These are phyloP conservation scores for Croton setiger DNA, from an alignment of 441 rosid species.

Conservation along the genomic window DNA sequence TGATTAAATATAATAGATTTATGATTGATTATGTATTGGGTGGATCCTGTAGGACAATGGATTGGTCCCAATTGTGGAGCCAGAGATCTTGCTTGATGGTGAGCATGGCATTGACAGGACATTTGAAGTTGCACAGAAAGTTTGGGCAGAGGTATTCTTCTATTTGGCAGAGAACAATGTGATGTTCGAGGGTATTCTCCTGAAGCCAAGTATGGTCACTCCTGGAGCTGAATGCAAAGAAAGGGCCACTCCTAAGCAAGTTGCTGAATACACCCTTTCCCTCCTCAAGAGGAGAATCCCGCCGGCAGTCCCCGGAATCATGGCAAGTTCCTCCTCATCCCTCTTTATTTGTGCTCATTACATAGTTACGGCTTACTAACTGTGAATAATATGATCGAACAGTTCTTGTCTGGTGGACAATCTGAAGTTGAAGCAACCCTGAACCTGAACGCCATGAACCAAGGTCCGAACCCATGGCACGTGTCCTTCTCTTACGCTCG, in stretches of 20 bases:
- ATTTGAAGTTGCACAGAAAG: slow-evolving; percentile 77
- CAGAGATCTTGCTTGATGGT: slow-evolving; percentile 91
- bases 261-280: slow-evolving; percentile 85
- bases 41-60: slow-evolving; percentile 64
- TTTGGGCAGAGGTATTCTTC: slow-evolving; percentile 96
- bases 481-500: slow-evolving; percentile 94
- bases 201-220: slow-evolving; percentile 98
- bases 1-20: background rate
- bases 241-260: slow-evolving; percentile 67
- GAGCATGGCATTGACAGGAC: slow-evolving; percentile 85
- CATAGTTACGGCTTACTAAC: background rate
- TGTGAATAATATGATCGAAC: slow-evolving; percentile 20
- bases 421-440: slow-evolving; percentile 91
- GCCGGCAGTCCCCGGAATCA: slow-evolving; percentile 85
- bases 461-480: slow-evolving; percentile 80
- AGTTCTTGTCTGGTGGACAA: slow-evolving; percentile 96
- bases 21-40: background rate
- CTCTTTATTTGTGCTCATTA: background rate
- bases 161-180: slow-evolving; percentile 90
- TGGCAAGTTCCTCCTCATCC: slow-evolving; percentile 43
- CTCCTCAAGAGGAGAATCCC: slow-evolving; percentile 80
- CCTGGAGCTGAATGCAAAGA: slow-evolving; percentile 93
- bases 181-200: slow-evolving; percentile 83
- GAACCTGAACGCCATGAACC: slow-evolving; percentile 97
- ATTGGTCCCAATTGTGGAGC: slow-evolving; percentile 93